Evolutionary conservation across 2,329 filamentous ascomycete species (phyloP), one percentile per base, ranked within the genome.

Genomic region (Diaporthe sp.): DNA sequence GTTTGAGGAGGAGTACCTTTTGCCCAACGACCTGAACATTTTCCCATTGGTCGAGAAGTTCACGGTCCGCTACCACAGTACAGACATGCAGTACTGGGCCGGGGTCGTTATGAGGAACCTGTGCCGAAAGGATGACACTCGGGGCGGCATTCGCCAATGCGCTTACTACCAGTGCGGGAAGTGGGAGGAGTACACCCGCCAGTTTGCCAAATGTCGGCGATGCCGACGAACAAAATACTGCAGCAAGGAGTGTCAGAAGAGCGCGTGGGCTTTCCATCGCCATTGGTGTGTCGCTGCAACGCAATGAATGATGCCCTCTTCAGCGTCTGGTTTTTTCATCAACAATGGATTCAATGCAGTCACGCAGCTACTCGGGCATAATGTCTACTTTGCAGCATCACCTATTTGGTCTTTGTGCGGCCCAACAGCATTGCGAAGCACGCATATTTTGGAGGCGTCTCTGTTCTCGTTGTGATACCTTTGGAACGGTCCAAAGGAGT

Each of bases 181-280:
- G 83, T 99, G 97, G 97, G 97, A 99, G 84, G 94, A 98, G 85
- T 98, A 92, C 83, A 96, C 96, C 53, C 92, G 97, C 77, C 96
- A 99, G 83, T 99, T 99, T 84, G 97, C 97, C 79, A 99, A 99
- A 86, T 99, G 97, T 86, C 93, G 97, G 79, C 93, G 97, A 78
- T 99, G 97, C 86, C 92, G 97, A 80, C 92, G 97, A 79, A 99
- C 97, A 77, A 99, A 99, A 85, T 98, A 98, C 87, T 99, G 97
- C 92, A 98, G 96, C 90, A 99, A 99, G 86, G 97, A 99, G 85
- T 99, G 97, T 85, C 97, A 99, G 86, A 98, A 98, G 88, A 97
- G 95, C 80, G 97, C 97, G 13, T 99, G 97, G 97, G 95, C 97
- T 39, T 98, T 95, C 85, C 97, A 99, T 84, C 93, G 97, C 77